Percentiles rank a stretch among this genome's conserved stretches.
Conservation (phyloP, 352 stramenopile species). For the Globisporangium alternatum region DNA sequence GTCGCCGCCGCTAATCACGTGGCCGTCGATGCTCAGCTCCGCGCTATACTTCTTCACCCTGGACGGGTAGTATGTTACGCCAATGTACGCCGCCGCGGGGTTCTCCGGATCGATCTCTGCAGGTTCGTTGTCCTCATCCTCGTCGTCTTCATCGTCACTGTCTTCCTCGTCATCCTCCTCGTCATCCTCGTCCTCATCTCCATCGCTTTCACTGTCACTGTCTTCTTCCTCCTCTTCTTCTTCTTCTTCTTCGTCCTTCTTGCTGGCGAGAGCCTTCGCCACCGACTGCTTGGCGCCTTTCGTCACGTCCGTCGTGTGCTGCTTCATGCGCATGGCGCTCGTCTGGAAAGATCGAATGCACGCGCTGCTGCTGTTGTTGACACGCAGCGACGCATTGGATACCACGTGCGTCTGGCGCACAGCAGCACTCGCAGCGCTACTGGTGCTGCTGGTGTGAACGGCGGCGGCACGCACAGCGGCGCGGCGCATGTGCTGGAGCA, state of each 20-base stretch:
- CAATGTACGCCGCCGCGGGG: conserved; percentile 49
- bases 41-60: conserved; percentile 87
- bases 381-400: not conserved
- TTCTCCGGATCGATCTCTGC: conserved; percentile 30
- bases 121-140: conserved; percentile 27
- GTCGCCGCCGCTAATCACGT: conserved; percentile 73
- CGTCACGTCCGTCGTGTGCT: conserved; percentile 24
- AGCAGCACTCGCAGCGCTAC: not conserved
- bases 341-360: conserved; percentile 16
- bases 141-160: conserved; percentile 19
- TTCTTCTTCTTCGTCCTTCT: conserved; percentile 11
- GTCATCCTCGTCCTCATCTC: conserved; percentile 7
- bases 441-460: not conserved
- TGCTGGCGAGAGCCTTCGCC: conserved; percentile 10
- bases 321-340: conserved; percentile 16
- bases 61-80: conserved; percentile 56
- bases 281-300: conserved; percentile 16
- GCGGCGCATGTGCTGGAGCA: conserved; percentile 16
- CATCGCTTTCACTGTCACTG: conserved; percentile 3
- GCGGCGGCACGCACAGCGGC: conserved; percentile 4
- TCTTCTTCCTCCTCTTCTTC: not conserved
- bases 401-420: not conserved
- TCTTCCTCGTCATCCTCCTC: conserved; percentile 22
- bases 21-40: conserved; percentile 60
- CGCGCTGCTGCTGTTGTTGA: not conserved